These are phyloP conservation scores for Coemansia sp. DNA, from an alignment of 192 early-diverging fungal species.

Conservation along the genomic window DNA sequence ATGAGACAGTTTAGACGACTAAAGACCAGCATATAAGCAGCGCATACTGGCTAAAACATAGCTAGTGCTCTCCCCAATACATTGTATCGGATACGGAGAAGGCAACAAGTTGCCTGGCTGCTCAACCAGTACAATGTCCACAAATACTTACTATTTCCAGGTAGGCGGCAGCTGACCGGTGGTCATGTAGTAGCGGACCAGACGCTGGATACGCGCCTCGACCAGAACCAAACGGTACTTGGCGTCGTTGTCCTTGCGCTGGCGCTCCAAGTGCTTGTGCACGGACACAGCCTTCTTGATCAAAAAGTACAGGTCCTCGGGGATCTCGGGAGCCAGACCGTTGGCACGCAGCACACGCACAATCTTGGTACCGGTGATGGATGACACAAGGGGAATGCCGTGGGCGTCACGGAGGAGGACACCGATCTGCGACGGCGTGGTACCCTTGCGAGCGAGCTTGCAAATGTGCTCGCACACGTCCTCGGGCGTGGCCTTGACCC, in stretches of 20 bases:
- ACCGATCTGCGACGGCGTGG: slow-evolving; percentile 98
- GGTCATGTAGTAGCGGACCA: slow-evolving; percentile 99
- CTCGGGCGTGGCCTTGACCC: slow-evolving; percentile 97
- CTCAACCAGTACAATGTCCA: slow-evolving; percentile 42
- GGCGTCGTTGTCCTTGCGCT: slow-evolving; percentile 97
- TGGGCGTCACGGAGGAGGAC: slow-evolving; percentile 94
- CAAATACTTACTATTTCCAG: slow-evolving; percentile 94
- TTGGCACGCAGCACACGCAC: slow-evolving; percentile 98
- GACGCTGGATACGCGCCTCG: slow-evolving; percentile 97
- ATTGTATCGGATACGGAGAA: slow-evolving; percentile 12
- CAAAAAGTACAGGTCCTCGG: slow-evolving; percentile 98
- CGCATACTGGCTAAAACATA: too few species aligned
- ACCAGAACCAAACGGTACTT: slow-evolving; percentile 99
- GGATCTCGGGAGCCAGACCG: slow-evolving; percentile 92
- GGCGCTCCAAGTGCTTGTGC: slow-evolving; percentile 98
- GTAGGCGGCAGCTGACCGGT: slow-evolving; percentile 91
- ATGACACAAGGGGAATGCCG: slow-evolving; percentile 94
- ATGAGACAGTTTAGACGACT: slow-evolving; percentile 30
- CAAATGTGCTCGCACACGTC: slow-evolving; percentile 97
- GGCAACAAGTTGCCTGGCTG: slow-evolving; percentile 8
- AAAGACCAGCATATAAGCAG: slow-evolving; percentile 36
- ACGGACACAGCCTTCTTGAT: slow-evolving; percentile 99
- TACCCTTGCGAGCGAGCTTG: slow-evolving; percentile 99
- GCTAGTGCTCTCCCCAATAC: too few species aligned
- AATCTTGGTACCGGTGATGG: slow-evolving; percentile 99